Evolutionary conservation across 1,284 basidiomycete genomes (phyloP).

Genomic region (Hymenochaete sp.): DNA sequence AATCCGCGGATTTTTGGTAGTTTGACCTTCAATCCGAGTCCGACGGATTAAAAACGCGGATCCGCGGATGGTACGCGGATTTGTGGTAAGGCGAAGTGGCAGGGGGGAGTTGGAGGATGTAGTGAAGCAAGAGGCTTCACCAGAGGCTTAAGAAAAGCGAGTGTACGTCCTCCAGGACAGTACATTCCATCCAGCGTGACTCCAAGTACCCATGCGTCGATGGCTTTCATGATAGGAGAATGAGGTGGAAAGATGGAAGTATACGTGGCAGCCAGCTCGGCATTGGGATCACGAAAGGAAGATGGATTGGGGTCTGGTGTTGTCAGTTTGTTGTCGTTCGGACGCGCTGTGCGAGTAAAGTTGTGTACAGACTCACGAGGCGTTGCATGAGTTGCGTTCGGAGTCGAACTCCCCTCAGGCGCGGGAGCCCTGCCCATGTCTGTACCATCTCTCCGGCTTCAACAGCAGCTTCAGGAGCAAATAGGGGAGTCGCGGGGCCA

Average conservation of each 20-base stretch:
- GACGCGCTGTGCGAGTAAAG: slow-evolving; percentile 4
- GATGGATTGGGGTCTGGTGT: slow-evolving; percentile 19
- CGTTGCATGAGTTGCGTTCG: slow-evolving; percentile 3
- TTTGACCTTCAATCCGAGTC: too few relatives aligned
- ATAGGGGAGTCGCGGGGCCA: too few relatives aligned
- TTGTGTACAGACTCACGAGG: slow-evolving; percentile 8
- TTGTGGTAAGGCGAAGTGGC: too few relatives aligned
- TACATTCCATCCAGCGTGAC: slow-evolving; percentile 96
- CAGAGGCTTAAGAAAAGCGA: too few relatives aligned
- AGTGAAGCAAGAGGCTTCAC: too few relatives aligned
- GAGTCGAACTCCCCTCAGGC: slow-evolving; percentile 18
- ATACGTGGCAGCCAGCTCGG: slow-evolving; percentile 26
- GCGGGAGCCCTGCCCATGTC: slow-evolving; percentile 10
- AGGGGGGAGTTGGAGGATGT: too few relatives aligned
- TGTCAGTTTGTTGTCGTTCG: slow-evolving; percentile 17
- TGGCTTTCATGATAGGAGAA: slow-evolving; percentile 83
- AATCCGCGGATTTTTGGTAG: too few relatives aligned
- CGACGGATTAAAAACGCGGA: too few relatives aligned
- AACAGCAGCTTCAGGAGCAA: too few relatives aligned
- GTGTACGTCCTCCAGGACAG: too few relatives aligned
- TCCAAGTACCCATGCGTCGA: slow-evolving; percentile 99
- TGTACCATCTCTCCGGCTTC: slow-evolving; percentile 3
- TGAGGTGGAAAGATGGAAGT: slow-evolving; percentile 32
- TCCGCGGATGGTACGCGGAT: too few relatives aligned
- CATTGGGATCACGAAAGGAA: slow-evolving; percentile 18